These are phyloP conservation scores for Fusarium nanum DNA, from an alignment of 2,329 filamentous ascomycete genomes.

Conservation along the genomic window DNA sequence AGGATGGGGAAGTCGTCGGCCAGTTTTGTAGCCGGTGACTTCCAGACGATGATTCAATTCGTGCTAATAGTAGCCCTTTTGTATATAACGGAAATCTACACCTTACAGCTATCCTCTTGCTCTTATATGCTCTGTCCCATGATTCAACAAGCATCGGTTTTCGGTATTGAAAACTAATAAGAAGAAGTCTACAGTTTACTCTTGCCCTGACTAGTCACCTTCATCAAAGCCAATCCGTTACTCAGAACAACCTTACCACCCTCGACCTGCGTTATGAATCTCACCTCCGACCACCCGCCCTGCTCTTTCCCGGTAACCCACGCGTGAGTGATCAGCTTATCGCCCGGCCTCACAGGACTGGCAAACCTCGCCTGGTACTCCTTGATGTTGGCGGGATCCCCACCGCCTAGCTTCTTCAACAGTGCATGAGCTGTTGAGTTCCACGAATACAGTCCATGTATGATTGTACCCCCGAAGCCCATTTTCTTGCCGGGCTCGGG, in stretches of 20 bases:
- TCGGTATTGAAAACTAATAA: neutral
- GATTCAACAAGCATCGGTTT: neutral
- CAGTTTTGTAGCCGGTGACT: neutral
- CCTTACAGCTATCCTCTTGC: neutral
- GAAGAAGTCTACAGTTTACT: neutral
- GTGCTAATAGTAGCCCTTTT: neutral
- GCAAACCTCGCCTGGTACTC: constrained; percentile 60
- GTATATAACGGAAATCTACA: neutral
- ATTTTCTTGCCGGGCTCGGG: constrained; percentile 56
- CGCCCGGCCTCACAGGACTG: constrained; percentile 60
- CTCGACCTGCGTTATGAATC: constrained; percentile 3
- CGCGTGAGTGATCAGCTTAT: constrained; percentile 57
- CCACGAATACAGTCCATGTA: constrained; percentile 61
- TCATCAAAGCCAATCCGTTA: constrained; percentile 15
- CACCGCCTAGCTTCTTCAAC: constrained; percentile 54
- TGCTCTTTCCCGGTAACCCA: constrained; percentile 50
- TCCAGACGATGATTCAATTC: neutral
- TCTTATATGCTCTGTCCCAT: neutral
- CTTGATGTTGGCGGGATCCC: constrained; percentile 55
- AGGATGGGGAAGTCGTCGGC: neutral
- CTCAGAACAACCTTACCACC: constrained; percentile 14
- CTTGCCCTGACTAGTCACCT: neutral
- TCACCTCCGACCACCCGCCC: constrained; percentile 7
- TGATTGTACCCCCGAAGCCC: constrained; percentile 59
- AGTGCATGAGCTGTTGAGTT: constrained; percentile 59